A percentile compares a stretch with the other conserved stretches of the same genome.
Conservation (phyloP, 2,329 filamentous ascomycete genomes). For the Botrytis cinerea region DNA sequence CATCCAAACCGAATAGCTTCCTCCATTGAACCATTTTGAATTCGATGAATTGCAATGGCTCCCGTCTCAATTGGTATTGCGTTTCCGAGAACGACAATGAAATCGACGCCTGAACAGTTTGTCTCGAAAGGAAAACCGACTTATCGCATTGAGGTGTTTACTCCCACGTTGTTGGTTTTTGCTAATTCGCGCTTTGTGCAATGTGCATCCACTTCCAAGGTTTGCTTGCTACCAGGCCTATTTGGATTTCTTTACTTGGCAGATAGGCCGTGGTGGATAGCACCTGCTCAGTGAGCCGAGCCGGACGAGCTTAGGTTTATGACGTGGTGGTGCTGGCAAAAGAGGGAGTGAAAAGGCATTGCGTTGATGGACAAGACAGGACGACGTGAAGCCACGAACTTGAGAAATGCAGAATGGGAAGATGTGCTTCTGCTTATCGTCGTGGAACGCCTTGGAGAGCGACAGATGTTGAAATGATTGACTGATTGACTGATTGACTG, state of each 20-base stretch:
- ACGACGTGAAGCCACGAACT: background rate
- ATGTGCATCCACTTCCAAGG: slow-evolving; percentile 5
- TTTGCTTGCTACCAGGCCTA: background rate
- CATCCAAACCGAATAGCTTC: slow-evolving; percentile 39
- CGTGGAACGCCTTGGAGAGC: background rate
- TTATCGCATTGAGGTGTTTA: background rate
- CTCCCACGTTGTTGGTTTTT: background rate
- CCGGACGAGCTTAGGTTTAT: background rate
- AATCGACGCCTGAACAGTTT: background rate
- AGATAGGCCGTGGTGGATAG: background rate
- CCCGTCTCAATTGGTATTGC: background rate
- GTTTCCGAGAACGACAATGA: background rate
- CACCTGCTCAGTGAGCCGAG: slow-evolving; percentile 7
- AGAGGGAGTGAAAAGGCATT: background rate
- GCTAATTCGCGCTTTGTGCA: background rate
- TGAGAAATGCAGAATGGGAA: background rate
- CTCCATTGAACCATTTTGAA: slow-evolving; percentile 40
- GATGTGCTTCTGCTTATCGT: background rate
- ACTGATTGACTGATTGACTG: background rate
- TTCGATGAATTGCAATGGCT: background rate
- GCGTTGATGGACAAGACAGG: background rate
- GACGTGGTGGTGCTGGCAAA: background rate
- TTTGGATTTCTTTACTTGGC: background rate
- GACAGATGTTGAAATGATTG: background rate
- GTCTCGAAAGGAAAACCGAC: background rate